Evolutionary conservation across 352 stramenopile species (phyloP).

Genomic region (Phytopythium ostracodes): DNA sequence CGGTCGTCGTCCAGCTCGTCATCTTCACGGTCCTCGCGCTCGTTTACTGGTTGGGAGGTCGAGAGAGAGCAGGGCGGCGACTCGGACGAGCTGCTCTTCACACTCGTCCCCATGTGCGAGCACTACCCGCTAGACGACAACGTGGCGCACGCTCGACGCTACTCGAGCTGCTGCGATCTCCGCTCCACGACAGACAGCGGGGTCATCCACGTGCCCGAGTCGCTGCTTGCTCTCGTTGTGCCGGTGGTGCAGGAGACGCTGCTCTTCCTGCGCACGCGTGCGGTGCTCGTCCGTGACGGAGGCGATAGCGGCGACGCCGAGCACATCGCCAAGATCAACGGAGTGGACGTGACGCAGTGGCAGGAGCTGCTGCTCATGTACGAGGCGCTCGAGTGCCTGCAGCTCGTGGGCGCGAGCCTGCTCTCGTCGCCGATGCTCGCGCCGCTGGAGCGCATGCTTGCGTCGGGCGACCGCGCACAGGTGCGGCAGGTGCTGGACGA

Average conservation of each 20-base stretch:
- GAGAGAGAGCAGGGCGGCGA: background rate
- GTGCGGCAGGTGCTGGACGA: conserved; percentile 51
- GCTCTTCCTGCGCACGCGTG: conserved; percentile 52
- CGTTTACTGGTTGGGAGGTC: background rate
- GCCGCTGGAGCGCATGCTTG: conserved; percentile 47
- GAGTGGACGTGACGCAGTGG: conserved; percentile 37
- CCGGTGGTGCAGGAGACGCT: conserved; percentile 63
- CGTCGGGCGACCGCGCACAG: conserved; percentile 20
- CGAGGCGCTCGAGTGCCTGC: conserved; percentile 45
- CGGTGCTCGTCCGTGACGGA: conserved; percentile 21
- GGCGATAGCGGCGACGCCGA: background rate
- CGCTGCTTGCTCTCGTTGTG: conserved; percentile 51
- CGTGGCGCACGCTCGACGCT: background rate
- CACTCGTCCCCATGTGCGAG: conserved; percentile 62
- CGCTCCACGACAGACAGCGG: conserved; percentile 19
- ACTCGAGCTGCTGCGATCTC: conserved; percentile 14
- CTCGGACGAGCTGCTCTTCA: conserved; percentile 38
- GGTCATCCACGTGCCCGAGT: conserved; percentile 27
- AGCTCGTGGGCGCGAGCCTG: conserved; percentile 41
- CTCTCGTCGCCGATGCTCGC: conserved; percentile 51
- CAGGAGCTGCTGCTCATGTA: conserved; percentile 53
- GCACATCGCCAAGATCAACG: conserved; percentile 7
- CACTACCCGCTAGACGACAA: conserved; percentile 16
- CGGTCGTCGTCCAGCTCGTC: conserved; percentile 1
- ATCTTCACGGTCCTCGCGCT: background rate